Evolutionary conservation across 257 asterid genomes (phyloP).

Genomic region (Lycium ferocissimum): DNA sequence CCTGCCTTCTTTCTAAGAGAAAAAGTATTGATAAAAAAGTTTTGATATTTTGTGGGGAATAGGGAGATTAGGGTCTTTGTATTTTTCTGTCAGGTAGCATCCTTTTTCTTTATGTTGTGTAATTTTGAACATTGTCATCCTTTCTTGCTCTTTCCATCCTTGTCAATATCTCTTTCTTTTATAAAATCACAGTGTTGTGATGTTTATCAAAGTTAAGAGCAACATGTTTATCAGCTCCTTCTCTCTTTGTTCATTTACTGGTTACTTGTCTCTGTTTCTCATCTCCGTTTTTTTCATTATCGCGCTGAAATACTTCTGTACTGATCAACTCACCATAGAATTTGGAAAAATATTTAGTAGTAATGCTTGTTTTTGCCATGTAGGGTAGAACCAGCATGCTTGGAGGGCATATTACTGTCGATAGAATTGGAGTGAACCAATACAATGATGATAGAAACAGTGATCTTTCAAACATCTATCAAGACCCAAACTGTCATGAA

Average conservation of each 20-base stretch:
- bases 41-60: not conserved
- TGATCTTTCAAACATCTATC: conserved; percentile 43
- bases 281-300: not conserved
- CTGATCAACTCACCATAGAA: not conserved
- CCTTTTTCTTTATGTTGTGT: not conserved
- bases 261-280: not conserved
- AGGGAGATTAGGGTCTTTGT: not conserved
- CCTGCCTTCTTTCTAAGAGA: not conserved
- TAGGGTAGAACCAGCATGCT: conserved; percentile 72
- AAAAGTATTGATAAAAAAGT: not conserved
- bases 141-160: not conserved
- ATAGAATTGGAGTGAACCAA: conserved; percentile 46
- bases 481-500: conserved; percentile 53
- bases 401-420: conserved; percentile 57
- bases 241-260: not conserved
- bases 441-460: conserved; percentile 40
- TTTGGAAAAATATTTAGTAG: not conserved
- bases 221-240: not conserved
- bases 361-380: conserved; percentile 31
- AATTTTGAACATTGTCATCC: conserved; percentile 5
- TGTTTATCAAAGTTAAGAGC: not conserved
- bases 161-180: not conserved
- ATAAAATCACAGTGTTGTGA: not conserved
- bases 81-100: not conserved
- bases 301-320: not conserved